Evolutionary conservation across 2,329 filamentous ascomycete genomes (phyloP).

Genomic region (Scedosporium minutisporum): DNA sequence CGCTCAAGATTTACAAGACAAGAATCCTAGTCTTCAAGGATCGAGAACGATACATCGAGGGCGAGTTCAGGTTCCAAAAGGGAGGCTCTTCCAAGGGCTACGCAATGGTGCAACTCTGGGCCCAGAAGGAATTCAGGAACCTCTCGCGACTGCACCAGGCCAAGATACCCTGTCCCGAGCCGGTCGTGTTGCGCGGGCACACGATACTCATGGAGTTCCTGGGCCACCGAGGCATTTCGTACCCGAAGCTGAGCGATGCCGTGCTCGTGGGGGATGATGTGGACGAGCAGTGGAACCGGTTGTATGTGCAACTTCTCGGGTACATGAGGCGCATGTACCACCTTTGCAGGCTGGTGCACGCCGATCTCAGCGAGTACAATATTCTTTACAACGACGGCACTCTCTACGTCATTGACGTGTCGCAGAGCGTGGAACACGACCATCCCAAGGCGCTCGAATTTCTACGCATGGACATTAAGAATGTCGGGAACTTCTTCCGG

Average conservation of each 20-base stretch:
- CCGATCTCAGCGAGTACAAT: slow-evolving; percentile 97
- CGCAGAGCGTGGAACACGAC: slow-evolving; percentile 93
- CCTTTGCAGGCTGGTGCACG: slow-evolving; percentile 82
- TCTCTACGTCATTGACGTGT: slow-evolving; percentile 94
- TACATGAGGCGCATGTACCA: slow-evolving; percentile 94
- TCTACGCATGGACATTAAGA: slow-evolving; percentile 96
- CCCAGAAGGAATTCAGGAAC: slow-evolving; percentile 97
- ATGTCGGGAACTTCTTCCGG: slow-evolving; percentile 85
- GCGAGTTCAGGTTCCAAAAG: slow-evolving; percentile 82
- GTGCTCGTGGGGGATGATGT: slow-evolving; percentile 58
- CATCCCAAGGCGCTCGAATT: slow-evolving; percentile 91
- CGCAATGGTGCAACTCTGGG: slow-evolving; percentile 98
- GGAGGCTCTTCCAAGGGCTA: slow-evolving; percentile 83
- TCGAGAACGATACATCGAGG: slow-evolving; percentile 87
- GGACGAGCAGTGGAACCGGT: slow-evolving; percentile 60
- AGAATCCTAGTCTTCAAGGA: slow-evolving; percentile 97
- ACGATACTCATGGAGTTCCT: slow-evolving; percentile 93
- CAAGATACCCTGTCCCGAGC: slow-evolving; percentile 84
- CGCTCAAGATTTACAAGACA: slow-evolving; percentile 99
- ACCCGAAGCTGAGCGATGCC: slow-evolving; percentile 83
- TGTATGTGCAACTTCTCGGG: slow-evolving; percentile 76
- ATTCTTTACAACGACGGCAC: slow-evolving; percentile 75
- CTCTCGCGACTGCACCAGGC: slow-evolving; percentile 73
- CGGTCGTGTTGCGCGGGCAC: slow-evolving; percentile 81
- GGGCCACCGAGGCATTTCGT: slow-evolving; percentile 76